Base-by-base conservation (phyloP, 352 stramenopile species). In the Phytopythium cucurbitacearum region DNA sequence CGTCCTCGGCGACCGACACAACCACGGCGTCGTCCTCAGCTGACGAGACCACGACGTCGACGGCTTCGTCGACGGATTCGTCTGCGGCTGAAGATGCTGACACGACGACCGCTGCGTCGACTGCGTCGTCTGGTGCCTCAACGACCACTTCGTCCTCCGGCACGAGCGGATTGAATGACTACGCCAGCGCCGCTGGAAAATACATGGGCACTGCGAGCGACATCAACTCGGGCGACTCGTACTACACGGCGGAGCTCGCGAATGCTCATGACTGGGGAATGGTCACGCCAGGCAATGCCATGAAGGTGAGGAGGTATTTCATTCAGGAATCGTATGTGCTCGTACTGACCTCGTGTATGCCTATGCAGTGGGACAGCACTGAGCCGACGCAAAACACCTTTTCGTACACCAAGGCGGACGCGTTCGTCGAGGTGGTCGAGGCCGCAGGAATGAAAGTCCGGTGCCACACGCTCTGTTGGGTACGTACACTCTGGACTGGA, bases 391-490 rank as follows among this genome's bases (percentile, higher is more conserved):
- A 60, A 32, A 54, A 54, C 13, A 51, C 58, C 16, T 73, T 73
- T 45, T 59, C 44, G 53, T 73, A 60, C 36, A 59, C 62, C 4
- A 50, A 64, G 39, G 64, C 56, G 21, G 60, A 72, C 33, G 60
- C 59, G 53, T 60, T 72, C 7, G 60, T 72, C 12, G 49, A 56
- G 40, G 57, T 62, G 32, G 64, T 57, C 40, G 66, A 65, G 35
- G 50, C 57, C 48, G 57, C 64, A 41, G 64, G 64, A 59, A 46
- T 51, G 37, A 58, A 54, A 52, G 42, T 72, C 32, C 64, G 56
- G 40, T 73, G 65, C 37, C 57, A 64, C 16, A 42, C 65, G 46
- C 41, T 73, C 4, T 50, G 67, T 57, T 69, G 49, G 21, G 21
- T 28, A 28, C 21, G 21, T 28, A 28, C 21, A 28, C 21, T 28